Evolutionary conservation across 345 rosid species (phyloP).

Genomic region (Gossypium bickii): DNA sequence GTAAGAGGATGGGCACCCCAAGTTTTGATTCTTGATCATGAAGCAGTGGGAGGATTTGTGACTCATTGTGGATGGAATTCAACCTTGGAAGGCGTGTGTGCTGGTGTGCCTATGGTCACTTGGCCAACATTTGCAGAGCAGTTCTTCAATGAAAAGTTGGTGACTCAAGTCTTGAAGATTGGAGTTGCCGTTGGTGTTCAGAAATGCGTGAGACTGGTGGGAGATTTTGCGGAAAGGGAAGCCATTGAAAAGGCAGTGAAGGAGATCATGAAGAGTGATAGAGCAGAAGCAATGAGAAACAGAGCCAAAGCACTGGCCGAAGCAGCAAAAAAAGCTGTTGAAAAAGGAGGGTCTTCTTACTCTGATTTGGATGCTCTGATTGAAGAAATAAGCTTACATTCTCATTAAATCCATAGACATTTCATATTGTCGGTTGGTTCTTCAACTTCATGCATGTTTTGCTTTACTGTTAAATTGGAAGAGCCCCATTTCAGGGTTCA

Average conservation of each 20-base stretch:
- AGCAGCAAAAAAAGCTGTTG: conserved; percentile 29
- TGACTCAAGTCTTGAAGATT: conserved; percentile 32
- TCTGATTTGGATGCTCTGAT: conserved; percentile 27
- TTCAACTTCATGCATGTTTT: too few species aligned
- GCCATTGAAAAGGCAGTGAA: conserved; percentile 34
- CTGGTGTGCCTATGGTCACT: conserved; percentile 49
- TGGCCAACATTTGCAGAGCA: conserved; percentile 48
- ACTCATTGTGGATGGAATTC: conserved; percentile 66
- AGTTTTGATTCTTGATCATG: conserved; percentile 51
- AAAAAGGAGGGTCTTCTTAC: conserved; percentile 39
- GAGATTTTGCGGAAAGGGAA: conserved; percentile 31
- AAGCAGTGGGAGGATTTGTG: conserved; percentile 46
- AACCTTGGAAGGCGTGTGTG: conserved; percentile 40
- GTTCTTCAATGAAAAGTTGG: conserved; percentile 47
- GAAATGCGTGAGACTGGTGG: conserved; percentile 20
- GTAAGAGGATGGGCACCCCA: conserved; percentile 66
- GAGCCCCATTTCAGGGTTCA: not conserved
- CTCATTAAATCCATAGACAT: too few species aligned
- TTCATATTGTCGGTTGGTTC: not conserved
- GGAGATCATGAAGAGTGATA: conserved; percentile 32
- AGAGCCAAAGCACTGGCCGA: conserved; percentile 24
- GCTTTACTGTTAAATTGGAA: too few species aligned
- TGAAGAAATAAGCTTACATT: conserved; percentile 15
- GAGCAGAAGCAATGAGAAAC: conserved; percentile 27
- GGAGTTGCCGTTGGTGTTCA: conserved; percentile 39